Evolutionary conservation across 1,284 basidiomycete species (phyloP), one percentile per base, ranked within the genome.

Genomic region (Pseudozyma sp.): DNA sequence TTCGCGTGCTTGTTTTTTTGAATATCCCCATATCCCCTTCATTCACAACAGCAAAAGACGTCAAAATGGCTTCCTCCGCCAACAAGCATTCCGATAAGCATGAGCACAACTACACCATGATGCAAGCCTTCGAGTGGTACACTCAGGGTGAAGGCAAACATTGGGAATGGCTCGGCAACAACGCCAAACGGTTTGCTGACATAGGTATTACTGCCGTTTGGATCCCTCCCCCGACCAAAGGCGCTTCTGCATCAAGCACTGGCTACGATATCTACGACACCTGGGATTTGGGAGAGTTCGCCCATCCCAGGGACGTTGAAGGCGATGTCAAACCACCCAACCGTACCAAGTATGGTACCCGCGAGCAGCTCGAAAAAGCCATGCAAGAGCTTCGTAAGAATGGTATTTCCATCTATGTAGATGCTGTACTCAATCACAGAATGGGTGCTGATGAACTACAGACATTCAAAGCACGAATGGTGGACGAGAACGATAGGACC

Each of bases 341-440:
- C 54, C 85, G 87, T 10, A 97, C 95, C n/a, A 90, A 95, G 71
- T 98, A 94, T 93, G 95, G 95, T 18, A 92, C 91, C 13, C 92
- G 91, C 77, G 90, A 93, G 49, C 91, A 97, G 78, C 89, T 96
- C 19, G 82, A 94, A 2, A 83, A 86, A 5, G 91, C 92, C 12
- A 91, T 92, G 83, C 85, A 87, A 44, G 82, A 70, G 42, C 83
- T 86, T 4, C 83, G 85, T 53, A 81, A 86, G 45, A 69, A 84
- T 53, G 86, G 90, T 5, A 79, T 80, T 55, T 60, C 67, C 0
- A 77, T 79, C 52, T 87, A 87, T 75, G 86, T 87, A 48, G 88
- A 88, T 71, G 87, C 86, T 0, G 88, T 89, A 11, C 79, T 88
- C 63, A 89, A 89, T 74, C 88, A 88, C 86, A 85, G 83, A 57